Base-by-base conservation (phyloP, 2,329 filamentous ascomycete species). In the Aspergillus bombycis region DNA sequence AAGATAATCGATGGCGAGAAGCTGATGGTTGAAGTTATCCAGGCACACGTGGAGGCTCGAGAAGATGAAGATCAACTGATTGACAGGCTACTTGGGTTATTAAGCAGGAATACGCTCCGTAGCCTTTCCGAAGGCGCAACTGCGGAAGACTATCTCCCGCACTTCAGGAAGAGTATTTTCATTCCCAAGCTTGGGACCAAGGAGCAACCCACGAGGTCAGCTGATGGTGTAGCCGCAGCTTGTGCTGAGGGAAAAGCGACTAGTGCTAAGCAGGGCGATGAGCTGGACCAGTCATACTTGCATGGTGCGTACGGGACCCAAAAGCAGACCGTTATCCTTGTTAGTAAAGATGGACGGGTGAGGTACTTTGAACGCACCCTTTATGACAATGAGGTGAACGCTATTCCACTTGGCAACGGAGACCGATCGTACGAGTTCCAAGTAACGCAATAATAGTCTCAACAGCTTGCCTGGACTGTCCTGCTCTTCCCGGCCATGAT, bases 291-390 rank as follows among this genome's bases (percentile, higher is more conserved):
- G 43, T 70, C 68, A 32, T 77, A 83, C 71, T 66, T 76, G 57
- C 80, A 77, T 61, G 85, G 84, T 0, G 75, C 83, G 9, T 90
- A 90, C 71, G 88, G 88, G 0, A 90, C 88, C 2, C 86, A 88
- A 71, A 88, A 87, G 74, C 87, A 90, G 72, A 88, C 85, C 1
- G 77, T 90, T 9, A 78, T 90, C 2, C 74, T 90, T 16, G 86
- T 88, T 23, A 79, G 83, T 68, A 76, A 77, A 34, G 70, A 82
- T n/a, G 86, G 86, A 2, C 80, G 81, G 59, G 82, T 88, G 41
- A 85, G 82, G n/a, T 90, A 86, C 69, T 80, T 89, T 38, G 88
- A 90, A 74, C 79, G 87, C 61, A 89, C 87, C 21, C 72, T 90
- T 23, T 88, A 83, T 70, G 85, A 88, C 69, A 76, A 80, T 14